Evolutionary conservation across 1,284 basidiomycete genomes (phyloP).

Genomic region (Xerocomus cyaneibrunnescens): DNA sequence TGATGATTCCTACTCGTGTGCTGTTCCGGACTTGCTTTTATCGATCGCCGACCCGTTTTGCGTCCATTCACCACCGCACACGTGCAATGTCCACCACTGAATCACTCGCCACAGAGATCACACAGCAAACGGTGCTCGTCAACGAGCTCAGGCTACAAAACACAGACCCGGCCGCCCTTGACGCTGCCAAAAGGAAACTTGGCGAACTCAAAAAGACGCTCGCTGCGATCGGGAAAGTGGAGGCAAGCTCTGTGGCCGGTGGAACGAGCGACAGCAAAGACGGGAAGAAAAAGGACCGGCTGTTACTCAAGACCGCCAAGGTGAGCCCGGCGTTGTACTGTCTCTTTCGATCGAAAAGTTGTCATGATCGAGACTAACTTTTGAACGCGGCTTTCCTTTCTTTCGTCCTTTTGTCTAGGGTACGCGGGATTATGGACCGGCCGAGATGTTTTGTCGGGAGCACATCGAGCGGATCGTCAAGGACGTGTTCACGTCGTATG

Average conservation of each 20-base stretch:
- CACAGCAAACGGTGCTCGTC: slow-evolving; percentile 51
- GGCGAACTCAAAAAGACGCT: slow-evolving; percentile 65
- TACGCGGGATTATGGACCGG: slow-evolving; percentile 93
- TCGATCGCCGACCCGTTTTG: slow-evolving; percentile 25
- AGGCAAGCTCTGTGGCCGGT: not conserved
- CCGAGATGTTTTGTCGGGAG: slow-evolving; percentile 92
- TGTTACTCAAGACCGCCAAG: slow-evolving; percentile 81
- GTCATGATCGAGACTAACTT: not conserved
- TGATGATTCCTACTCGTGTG: slow-evolving; percentile 8
- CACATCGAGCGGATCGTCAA: slow-evolving; percentile 91
- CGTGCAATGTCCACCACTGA: slow-evolving; percentile 39
- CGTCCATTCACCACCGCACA: slow-evolving; percentile 1
- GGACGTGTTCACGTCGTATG: slow-evolving; percentile 86
- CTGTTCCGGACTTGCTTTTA: slow-evolving; percentile 8
- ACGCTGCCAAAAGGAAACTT: slow-evolving; percentile 66
- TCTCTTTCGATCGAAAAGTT: not conserved
- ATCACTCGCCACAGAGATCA: slow-evolving; percentile 50
- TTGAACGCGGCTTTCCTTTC: not conserved
- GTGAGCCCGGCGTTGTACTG: slow-evolving; percentile 38
- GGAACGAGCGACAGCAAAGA: slow-evolving; percentile 37
- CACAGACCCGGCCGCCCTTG: slow-evolving; percentile 49
- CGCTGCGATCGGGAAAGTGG: slow-evolving; percentile 44
- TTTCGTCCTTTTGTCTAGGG: slow-evolving; percentile 53
- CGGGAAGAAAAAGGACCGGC: slow-evolving; percentile 60
- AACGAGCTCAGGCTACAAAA: slow-evolving; percentile 59